phyloP scores from a whole-genome alignment of 192 early-diverging fungal species.

The Coemansia sp. region DNA sequence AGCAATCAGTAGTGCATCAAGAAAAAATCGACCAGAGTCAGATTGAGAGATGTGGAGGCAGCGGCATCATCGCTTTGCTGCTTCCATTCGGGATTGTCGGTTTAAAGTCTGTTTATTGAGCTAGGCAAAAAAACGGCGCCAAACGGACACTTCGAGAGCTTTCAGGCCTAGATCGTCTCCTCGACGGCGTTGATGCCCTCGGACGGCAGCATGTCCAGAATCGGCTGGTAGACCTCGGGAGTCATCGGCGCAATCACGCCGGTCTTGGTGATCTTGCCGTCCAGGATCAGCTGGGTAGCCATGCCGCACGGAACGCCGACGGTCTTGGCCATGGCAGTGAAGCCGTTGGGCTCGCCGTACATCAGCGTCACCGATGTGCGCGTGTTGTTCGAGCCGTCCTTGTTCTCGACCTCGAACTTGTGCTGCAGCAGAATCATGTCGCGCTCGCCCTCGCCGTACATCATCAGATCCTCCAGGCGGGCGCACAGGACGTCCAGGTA shows the following conservation, averaged over 20 bases:
- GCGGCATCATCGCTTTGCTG: too few relatives aligned
- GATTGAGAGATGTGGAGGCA: too few relatives aligned
- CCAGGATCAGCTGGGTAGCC: conserved; percentile 86
- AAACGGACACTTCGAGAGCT: too few relatives aligned
- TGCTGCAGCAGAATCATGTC: conserved; percentile 99
- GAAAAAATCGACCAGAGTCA: too few relatives aligned
- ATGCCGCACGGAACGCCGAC: conserved; percentile 97
- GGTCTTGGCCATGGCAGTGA: conserved; percentile 95
- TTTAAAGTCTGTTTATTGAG: too few relatives aligned
- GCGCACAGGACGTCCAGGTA: conserved; percentile 92
- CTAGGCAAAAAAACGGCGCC: too few relatives aligned
- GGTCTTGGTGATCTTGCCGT: conserved; percentile 71
- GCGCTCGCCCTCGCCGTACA: conserved; percentile 86
- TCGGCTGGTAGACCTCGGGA: conserved; percentile 82
- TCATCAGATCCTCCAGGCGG: conserved; percentile 92
- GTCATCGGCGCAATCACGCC: conserved; percentile 94
- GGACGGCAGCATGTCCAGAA: conserved; percentile 81
- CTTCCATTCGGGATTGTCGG: too few relatives aligned
- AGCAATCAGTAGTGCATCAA: too few relatives aligned
- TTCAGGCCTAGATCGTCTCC: conserved; percentile 39
- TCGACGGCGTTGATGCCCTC: conserved; percentile 90
- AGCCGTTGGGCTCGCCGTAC: conserved; percentile 85
- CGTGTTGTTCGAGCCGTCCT: conserved; percentile 80
- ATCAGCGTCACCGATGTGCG: conserved; percentile 90
- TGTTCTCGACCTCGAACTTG: conserved; percentile 90